Conservation (phyloP, 139 green algal genomes). For the Chlamydomonas schloesseri region DNA sequence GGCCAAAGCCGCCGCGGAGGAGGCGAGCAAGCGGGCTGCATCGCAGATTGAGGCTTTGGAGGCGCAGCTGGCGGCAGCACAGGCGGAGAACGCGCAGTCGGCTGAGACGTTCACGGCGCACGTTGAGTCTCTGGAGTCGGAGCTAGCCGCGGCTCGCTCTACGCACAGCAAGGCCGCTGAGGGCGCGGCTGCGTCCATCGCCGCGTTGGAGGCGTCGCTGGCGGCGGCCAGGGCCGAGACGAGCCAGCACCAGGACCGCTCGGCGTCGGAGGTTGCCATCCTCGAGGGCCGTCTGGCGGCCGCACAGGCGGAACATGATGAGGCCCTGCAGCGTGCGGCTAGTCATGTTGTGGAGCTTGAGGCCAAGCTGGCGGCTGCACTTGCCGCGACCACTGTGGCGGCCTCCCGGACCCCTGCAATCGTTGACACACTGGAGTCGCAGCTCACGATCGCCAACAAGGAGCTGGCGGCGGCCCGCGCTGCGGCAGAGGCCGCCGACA, state of each 20-base stretch:
- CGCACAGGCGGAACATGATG: not conserved
- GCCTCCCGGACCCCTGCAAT: not conserved
- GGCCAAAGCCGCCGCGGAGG: not conserved
- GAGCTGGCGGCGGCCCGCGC: not conserved
- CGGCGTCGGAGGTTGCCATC: not conserved
- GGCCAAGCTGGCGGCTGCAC: not conserved
- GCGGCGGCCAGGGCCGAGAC: not conserved
- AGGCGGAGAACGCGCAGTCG: not conserved
- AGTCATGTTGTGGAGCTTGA: not conserved
- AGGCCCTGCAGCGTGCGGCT: not conserved
- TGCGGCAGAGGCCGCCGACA: not conserved
- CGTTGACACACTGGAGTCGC: not conserved
- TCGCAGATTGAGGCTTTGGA: not conserved
- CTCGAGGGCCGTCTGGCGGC: not conserved
- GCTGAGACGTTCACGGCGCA: not conserved
- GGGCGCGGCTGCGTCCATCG: too few species aligned
- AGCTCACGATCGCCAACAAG: not conserved
- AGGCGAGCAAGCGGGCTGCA: not conserved
- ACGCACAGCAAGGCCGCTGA: too few species aligned
- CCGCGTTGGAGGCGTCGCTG: not conserved
- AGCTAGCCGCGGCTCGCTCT: not conserved
- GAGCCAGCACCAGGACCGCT: not conserved
- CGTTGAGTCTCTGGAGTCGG: not conserved
- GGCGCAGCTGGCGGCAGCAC: slow-evolving; percentile 5
- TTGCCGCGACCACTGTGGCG: too few species aligned